Conservation (phyloP, 2,329 filamentous ascomycete species). For the Monilinia aucupariae region DNA sequence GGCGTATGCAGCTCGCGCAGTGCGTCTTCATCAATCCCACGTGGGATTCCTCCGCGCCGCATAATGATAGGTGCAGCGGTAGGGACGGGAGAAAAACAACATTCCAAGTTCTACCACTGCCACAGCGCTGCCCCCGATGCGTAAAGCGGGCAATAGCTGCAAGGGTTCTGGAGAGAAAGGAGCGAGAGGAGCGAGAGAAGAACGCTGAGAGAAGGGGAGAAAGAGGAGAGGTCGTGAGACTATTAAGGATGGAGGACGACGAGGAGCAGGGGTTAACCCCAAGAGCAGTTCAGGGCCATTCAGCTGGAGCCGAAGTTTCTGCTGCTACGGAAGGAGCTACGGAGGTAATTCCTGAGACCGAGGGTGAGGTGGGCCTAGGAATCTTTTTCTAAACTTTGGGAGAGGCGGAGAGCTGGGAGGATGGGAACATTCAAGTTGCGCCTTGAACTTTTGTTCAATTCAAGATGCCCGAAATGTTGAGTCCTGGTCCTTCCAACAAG, state of each 20-base stretch:
- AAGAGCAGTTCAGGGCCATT: neutral
- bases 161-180: neutral
- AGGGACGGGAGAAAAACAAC: neutral
- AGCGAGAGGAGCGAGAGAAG: neutral
- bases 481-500: too few relatives aligned
- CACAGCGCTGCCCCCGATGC: neutral
- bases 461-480: too few relatives aligned
- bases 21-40: too few relatives aligned
- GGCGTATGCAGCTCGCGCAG: neutral
- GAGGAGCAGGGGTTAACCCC: neutral
- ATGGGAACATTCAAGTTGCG: neutral
- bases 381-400: neutral
- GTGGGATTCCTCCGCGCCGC: too few relatives aligned
- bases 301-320: neutral
- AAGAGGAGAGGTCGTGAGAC: neutral
- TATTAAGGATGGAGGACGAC: neutral
- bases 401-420: neutral
- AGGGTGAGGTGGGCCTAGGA: neutral
- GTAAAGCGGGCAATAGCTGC: neutral
- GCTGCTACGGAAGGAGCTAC: neutral
- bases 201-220: neutral
- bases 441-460: too few relatives aligned
- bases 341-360: neutral
- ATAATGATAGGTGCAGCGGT: neutral
- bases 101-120: neutral